Evolutionary conservation across 2,329 filamentous ascomycete species (phyloP).

Genomic region (Grosmannia serpens): DNA sequence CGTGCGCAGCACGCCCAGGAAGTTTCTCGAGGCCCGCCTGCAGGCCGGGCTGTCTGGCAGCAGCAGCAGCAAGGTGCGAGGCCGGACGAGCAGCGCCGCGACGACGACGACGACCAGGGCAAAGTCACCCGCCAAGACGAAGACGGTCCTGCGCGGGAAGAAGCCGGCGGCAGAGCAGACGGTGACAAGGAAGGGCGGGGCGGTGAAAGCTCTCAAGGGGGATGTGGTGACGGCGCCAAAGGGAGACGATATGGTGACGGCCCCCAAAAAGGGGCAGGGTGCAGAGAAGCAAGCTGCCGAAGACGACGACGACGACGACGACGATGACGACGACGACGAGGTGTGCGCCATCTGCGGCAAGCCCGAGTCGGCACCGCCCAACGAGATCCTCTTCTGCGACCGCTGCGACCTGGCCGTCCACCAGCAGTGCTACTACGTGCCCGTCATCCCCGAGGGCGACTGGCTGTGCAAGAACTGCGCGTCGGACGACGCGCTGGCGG

Average conservation of each 20-base stretch:
- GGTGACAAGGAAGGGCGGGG: too few species aligned
- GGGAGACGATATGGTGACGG: too few species aligned
- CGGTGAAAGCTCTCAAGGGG: too few species aligned
- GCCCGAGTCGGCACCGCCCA: slow-evolving; percentile 44
- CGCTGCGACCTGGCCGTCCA: slow-evolving; percentile 52
- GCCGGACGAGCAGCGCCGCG: not conserved
- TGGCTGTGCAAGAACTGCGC: slow-evolving; percentile 51
- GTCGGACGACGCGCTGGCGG: slow-evolving; percentile 28
- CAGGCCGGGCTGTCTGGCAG: not conserved
- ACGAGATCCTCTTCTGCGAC: slow-evolving; percentile 54
- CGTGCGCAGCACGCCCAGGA: slow-evolving; percentile 8
- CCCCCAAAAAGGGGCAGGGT: too few species aligned
- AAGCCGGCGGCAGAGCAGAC: not conserved
- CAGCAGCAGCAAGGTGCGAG: not conserved
- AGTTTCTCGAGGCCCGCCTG: not conserved
- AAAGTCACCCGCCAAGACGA: too few species aligned
- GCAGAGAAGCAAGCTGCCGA: too few species aligned
- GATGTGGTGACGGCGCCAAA: too few species aligned
- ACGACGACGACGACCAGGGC: not conserved
- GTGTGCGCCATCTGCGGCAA: slow-evolving; percentile 46
- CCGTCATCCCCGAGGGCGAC: slow-evolving; percentile 47
- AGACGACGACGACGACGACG: not conserved
- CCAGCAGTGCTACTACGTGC: slow-evolving; percentile 47
- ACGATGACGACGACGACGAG: slow-evolving; percentile 31
- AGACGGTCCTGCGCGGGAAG: not conserved